Evolutionary conservation across 2,329 filamentous ascomycete genomes (phyloP), one percentile per base, ranked within the genome.

Genomic region (Lasiodiplodia sp.): DNA sequence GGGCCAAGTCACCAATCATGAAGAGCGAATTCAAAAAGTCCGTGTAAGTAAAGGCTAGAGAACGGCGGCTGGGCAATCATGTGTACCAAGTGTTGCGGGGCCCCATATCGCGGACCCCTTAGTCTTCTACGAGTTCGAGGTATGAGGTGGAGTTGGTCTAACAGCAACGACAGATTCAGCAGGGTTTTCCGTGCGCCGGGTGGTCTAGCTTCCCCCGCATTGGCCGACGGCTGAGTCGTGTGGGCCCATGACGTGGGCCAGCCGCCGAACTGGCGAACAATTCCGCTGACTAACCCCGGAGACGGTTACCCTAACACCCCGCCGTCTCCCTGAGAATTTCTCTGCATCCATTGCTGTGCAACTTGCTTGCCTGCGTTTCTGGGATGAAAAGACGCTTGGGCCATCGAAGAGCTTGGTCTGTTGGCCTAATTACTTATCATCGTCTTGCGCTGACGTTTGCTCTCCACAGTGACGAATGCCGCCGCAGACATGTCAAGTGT

Each of bases 201-300:
- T 18, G 18, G 18, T 16, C 5, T 16, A 44, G 40, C 40, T 7
- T 18, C 18, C 53, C 11, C 7, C 7, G 31, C 31, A 37, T 62
- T 14, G 8, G 34, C n/a, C 12, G 6, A 58, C 6, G 16, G 56
- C 25, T 14, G 34, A 31, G 18, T 18, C 18, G 21, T 23, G 37
- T 34, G 47, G 44, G 23, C 16, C 2, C 25, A 49, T 28, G 60
- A 38, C 44, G 60, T n/a, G 44, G 21, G 38, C 12, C n/a, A 31
- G 12, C 25, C 31, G 31, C 31, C 31, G 31, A 34, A n/a, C 23
- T 28, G 47, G n/a, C 52, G 18, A 64, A 25, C 44, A 47, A 53
- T 31, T 4, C 60, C 60, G 60, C 60, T 64, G 25, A 64, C 44
- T 64, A 52, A 64, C 25, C 16, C 14, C 60, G 60, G 60, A 53